Evolutionary conservation across 768 basidiomycete genomes (phyloP).

Genomic region (Phylloporus rhodoxanthus): DNA sequence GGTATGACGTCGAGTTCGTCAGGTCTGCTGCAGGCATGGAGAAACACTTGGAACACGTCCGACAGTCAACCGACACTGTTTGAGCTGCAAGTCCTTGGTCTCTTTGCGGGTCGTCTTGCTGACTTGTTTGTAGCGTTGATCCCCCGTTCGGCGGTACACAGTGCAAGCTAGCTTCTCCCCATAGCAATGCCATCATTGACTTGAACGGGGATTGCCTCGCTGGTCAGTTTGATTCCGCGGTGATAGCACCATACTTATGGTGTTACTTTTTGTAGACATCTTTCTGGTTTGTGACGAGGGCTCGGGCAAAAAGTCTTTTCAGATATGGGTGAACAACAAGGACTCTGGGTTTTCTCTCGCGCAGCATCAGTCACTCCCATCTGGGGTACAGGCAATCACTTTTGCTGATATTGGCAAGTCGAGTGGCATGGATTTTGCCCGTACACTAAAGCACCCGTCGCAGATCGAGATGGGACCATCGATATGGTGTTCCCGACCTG

Average conservation of each 20-base stretch:
- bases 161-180: constrained; percentile 80
- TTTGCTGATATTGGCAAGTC: constrained; percentile 85
- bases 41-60: constrained; percentile 71
- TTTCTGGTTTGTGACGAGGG: constrained; percentile 82
- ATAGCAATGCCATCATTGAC: constrained; percentile 92
- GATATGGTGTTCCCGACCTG: constrained; percentile 93
- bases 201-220: constrained; percentile 94
- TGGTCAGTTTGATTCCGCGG: constrained; percentile 37
- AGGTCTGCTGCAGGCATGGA: constrained; percentile 61
- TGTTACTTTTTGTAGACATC: constrained; percentile 48
- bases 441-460: constrained; percentile 4
- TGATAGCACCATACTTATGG: background rate
- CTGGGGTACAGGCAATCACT: constrained; percentile 68
- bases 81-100: constrained; percentile 47
- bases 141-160: constrained; percentile 57
- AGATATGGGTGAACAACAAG: constrained; percentile 92
- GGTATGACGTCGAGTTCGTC: constrained; percentile 46
- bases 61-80: constrained; percentile 50
- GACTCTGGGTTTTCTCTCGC: constrained; percentile 65
- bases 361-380: constrained; percentile 62
- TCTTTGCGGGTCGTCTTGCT: background rate
- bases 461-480: constrained; percentile 93
- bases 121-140: constrained; percentile 38
- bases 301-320: constrained; percentile 56
- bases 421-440: background rate